phyloP scores from a whole-genome alignment of 352 stramenopile species.

The Phytophthora tubulina region DNA sequence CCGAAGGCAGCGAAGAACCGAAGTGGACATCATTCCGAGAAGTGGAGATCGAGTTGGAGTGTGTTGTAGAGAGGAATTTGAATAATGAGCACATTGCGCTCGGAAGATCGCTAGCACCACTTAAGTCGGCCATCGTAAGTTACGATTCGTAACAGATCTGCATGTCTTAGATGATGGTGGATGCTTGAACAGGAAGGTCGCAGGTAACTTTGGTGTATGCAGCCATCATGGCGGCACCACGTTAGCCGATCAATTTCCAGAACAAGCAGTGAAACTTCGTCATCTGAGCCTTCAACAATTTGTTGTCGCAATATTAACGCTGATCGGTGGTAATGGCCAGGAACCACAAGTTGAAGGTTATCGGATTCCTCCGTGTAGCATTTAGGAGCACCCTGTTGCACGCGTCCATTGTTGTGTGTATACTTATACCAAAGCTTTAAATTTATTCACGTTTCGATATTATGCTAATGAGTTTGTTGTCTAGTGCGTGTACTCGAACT shows the following conservation, averaged over 20 bases:
- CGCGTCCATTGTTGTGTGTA: not conserved
- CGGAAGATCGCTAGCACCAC: slow-evolving; percentile 7
- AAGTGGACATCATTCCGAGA: slow-evolving; percentile 8
- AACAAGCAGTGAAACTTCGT: slow-evolving; percentile 26
- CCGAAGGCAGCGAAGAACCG: slow-evolving; percentile 14
- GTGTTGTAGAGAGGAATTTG: slow-evolving; percentile 24
- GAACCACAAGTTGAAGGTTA: slow-evolving; percentile 26
- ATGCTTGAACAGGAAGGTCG: slow-evolving; percentile 23
- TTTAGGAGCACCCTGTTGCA: slow-evolving; percentile 7
- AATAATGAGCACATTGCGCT: slow-evolving; percentile 22
- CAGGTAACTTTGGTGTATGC: slow-evolving; percentile 27
- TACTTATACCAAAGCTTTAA: not conserved
- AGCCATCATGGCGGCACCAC: slow-evolving; percentile 26
- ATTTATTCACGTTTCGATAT: not conserved
- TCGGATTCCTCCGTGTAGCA: not conserved
- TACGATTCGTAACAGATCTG: not conserved
- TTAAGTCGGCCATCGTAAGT: not conserved
- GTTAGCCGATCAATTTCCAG: slow-evolving; percentile 14
- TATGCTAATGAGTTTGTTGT: slow-evolving; percentile 18
- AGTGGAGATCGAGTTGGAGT: not conserved
- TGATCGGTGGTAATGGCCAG: not conserved
- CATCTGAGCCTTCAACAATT: slow-evolving; percentile 4
- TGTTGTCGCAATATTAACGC: not conserved
- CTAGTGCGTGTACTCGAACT: not conserved
- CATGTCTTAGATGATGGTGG: slow-evolving; percentile 9